Base-by-base conservation (phyloP, 257 asterid species). In the Thymus quinquecostatus region DNA sequence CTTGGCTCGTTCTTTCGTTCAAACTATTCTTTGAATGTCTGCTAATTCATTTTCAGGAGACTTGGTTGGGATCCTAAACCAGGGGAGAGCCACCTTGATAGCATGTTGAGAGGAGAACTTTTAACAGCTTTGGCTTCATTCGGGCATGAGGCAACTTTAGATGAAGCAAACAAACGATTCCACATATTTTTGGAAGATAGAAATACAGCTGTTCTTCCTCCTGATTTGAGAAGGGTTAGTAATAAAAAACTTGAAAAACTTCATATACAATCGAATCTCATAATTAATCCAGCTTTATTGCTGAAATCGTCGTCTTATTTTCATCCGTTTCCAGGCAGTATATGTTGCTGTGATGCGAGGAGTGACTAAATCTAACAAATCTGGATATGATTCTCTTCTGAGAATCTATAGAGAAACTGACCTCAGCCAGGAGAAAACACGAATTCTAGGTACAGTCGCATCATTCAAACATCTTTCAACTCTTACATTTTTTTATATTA, bases 61-160 rank as follows among this genome's bases (percentile, higher is more conserved):
- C 96, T 91, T 60, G 96, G 97, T 59, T 93, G 98, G 98, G 96
- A 93, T 82, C 92, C 97, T 75, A 93, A 93, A 80, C 87, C 77
- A 71, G 96, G 89, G 78, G 96, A 91, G 86, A 84, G 92, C 78
- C 98, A 93, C 76, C 89, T 93, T 57, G 96, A 91, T 79, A 82
- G 95, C 85, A 93, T 93, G 98, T 78, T 91, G 87, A 85, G 97
- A 76, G 97, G 98, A 45, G 92, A 93, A 77, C 88, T 93, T 63
- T 82, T 93, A 78, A 79, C 81, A 53, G 96, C 85, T 49, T 75
- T 93, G 82, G 89, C 92, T 75, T 71, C 73, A 4, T 91, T 86
- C 80, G 98, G 96, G 60, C 95, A 93, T 66, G 88, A 87, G 47
- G 73, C 57, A 67, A 91, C 94, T 60, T 61, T 82, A 73, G 72